These are phyloP conservation scores for Russula vinacea DNA, from an alignment of 768 basidiomycete genomes.

Conservation along the genomic window DNA sequence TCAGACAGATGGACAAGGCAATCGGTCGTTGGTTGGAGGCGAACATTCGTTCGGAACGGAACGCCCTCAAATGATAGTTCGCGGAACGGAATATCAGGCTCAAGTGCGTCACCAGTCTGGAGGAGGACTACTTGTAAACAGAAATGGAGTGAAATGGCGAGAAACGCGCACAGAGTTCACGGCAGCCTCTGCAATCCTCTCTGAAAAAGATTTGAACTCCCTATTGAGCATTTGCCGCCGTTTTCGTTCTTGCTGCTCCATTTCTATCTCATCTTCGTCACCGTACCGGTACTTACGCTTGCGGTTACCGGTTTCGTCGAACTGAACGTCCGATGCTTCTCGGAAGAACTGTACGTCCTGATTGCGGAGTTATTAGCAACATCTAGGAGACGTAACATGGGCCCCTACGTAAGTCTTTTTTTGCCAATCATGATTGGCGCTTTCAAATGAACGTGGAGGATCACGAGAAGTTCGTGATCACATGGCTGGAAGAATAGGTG, in stretches of 20 bases:
- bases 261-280: conserved; percentile 98
- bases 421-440: conserved; percentile 98
- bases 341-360: conserved; percentile 98
- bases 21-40: conserved; percentile 93
- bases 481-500: conserved; percentile 99
- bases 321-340: conserved; percentile 95
- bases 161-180: conserved; percentile 59
- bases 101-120: conserved; percentile 78
- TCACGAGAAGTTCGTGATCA: conserved; percentile 90
- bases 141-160: not conserved
- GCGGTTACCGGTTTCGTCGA: conserved; percentile 98
- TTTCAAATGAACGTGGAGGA: conserved; percentile 90
- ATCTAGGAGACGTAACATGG: conserved; percentile 6
- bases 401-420: conserved; percentile 83
- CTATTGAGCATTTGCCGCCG: conserved; percentile 86
- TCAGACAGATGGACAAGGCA: conserved; percentile 95
- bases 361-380: conserved; percentile 8
- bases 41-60: conserved; percentile 91
- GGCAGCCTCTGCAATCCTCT: conserved; percentile 84
- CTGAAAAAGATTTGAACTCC: conserved; percentile 90
- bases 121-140: conserved; percentile 15
- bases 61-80: conserved; percentile 97
- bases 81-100: conserved; percentile 94
- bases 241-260: conserved; percentile 95
- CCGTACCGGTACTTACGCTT: conserved; percentile 96